Percentiles rank a stretch among this genome's conserved stretches.
Evolutionary conservation across 495 filamentous ascomycete species (phyloP).

Genomic region (Lophiotrema nucula): DNA sequence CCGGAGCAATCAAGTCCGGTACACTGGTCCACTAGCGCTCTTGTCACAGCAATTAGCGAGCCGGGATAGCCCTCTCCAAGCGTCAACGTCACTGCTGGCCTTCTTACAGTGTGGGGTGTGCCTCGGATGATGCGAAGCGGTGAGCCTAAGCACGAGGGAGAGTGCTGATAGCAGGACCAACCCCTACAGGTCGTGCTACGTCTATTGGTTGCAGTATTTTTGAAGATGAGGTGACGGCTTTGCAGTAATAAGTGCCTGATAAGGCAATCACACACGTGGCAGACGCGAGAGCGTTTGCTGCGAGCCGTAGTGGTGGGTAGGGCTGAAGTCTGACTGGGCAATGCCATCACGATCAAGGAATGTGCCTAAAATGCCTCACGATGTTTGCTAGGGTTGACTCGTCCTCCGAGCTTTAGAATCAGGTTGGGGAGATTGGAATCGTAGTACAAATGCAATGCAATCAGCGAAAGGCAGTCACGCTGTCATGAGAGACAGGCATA

Average conservation of each 20-base stretch:
- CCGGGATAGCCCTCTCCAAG: not conserved
- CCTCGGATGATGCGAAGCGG: not conserved
- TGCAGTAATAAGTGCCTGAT: constrained; percentile 1
- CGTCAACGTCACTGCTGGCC: not conserved
- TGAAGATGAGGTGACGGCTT: not conserved
- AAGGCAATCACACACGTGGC: constrained; percentile 28
- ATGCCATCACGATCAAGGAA: not conserved
- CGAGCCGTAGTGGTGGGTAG: constrained; percentile 27
- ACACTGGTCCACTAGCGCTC: constrained; percentile 8
- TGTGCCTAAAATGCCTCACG: not conserved
- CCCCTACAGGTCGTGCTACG: not conserved
- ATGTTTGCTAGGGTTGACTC: not conserved
- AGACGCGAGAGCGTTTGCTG: constrained; percentile 16
- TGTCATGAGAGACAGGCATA: too few relatives aligned
- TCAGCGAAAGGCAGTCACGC: too few relatives aligned
- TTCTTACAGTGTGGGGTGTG: not conserved
- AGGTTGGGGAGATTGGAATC: too few relatives aligned
- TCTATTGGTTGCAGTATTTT: too few relatives aligned
- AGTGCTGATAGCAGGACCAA: not conserved
- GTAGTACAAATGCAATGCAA: too few relatives aligned
- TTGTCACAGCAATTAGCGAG: constrained; percentile 14
- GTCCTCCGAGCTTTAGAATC: not conserved
- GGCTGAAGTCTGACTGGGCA: constrained; percentile 30
- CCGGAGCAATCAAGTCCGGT: constrained; percentile 19
- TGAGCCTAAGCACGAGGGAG: not conserved